Percentiles rank a stretch among this genome's conserved stretches.
Evolutionary conservation across 257 asterid genomes (phyloP).

Genomic region (Solanum piurae): DNA sequence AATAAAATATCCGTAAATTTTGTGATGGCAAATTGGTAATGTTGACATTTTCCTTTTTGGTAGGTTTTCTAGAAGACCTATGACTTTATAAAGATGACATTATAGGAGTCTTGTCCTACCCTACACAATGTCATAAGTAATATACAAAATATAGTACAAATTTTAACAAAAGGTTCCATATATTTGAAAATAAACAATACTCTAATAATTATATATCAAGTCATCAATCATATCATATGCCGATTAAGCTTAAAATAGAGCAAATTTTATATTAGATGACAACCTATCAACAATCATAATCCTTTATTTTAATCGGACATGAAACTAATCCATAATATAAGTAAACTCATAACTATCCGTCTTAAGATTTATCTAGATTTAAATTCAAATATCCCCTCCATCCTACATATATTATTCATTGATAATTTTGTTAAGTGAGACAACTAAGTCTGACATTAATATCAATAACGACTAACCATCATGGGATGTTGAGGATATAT

Average conservation of each 20-base stretch:
- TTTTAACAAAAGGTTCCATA: neutral
- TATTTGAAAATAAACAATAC: neutral
- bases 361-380: neutral
- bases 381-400: neutral
- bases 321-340: too few species aligned
- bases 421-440: neutral
- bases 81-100: neutral
- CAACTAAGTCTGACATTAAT: neutral
- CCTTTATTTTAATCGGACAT: neutral
- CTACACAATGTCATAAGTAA: neutral
- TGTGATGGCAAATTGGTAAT: neutral
- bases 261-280: neutral
- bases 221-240: neutral
- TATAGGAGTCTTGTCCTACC: neutral
- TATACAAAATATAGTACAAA: neutral
- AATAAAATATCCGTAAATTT: too few species aligned
- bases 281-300: neutral
- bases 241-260: accelerated
- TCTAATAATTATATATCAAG: neutral
- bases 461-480: neutral
- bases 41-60: neutral
- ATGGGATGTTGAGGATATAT: neutral
- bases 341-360: neutral
- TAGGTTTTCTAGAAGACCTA: neutral
- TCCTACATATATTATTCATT: neutral